phyloP scores from a whole-genome alignment of 2,329 filamentous ascomycete genomes.

The Paecilomyces niveus region DNA sequence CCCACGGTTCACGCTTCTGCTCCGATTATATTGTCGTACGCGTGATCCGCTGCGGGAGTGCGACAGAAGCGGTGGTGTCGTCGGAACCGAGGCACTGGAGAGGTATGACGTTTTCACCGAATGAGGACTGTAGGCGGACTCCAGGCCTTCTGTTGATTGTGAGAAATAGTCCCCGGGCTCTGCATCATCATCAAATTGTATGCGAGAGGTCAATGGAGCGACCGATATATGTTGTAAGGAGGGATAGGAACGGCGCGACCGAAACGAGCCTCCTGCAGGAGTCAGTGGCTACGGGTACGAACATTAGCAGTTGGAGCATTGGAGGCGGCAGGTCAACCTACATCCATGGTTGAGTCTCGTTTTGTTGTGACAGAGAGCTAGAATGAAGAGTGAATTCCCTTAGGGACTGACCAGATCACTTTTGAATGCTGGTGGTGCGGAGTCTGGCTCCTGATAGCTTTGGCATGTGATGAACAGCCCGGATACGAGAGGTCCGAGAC shows the following conservation, averaged over 20 bases:
- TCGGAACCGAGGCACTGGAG: slow-evolving; percentile 34
- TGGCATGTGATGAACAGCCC: not conserved
- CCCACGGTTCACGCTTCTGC: slow-evolving; percentile 26
- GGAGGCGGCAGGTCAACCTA: not conserved
- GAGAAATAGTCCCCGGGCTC: slow-evolving; percentile 28
- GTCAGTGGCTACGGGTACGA: slow-evolving; percentile 13
- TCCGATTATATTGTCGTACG: slow-evolving; percentile 21
- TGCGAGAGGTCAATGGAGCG: slow-evolving; percentile 51
- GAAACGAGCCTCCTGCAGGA: slow-evolving; percentile 22
- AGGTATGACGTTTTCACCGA: slow-evolving; percentile 30
- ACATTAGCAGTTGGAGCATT: slow-evolving; percentile 3
- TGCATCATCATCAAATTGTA: slow-evolving; percentile 43
- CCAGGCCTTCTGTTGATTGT: slow-evolving; percentile 12
- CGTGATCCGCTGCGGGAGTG: slow-evolving; percentile 35
- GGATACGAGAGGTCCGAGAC: not conserved
- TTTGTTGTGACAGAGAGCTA: not conserved
- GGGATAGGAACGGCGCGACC: slow-evolving; percentile 49
- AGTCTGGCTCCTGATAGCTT: not conserved
- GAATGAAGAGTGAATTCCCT: not conserved
- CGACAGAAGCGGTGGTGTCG: slow-evolving; percentile 36
- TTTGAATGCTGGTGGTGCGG: not conserved
- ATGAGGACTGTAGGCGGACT: slow-evolving; percentile 22
- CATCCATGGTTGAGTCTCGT: not conserved
- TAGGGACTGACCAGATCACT: not conserved
- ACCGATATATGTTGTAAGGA: slow-evolving; percentile 55